A percentile compares a stretch with the other conserved stretches of the same genome.
These are phyloP conservation scores for Penicillium canescens DNA, from an alignment of 495 filamentous ascomycete genomes.

Conservation along the genomic window DNA sequence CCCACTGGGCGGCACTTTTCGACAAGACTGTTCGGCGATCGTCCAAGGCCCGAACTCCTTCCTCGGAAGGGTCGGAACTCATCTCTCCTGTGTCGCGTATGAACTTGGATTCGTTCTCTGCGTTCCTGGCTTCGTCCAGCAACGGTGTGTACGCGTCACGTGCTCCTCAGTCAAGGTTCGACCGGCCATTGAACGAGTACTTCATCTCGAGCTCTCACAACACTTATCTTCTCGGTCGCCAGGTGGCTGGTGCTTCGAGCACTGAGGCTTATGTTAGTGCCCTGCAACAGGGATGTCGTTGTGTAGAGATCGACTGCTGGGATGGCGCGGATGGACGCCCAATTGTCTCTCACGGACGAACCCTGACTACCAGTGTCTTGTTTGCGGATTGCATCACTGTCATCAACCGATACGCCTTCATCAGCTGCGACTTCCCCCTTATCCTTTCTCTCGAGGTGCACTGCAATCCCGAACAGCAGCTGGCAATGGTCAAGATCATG, in stretches of 20 bases:
- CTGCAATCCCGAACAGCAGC: conserved; percentile 80
- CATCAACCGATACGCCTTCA: conserved; percentile 91
- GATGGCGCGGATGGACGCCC: conserved; percentile 85
- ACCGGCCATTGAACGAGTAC: conserved; percentile 92
- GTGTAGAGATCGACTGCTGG: conserved; percentile 98
- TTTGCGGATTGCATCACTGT: conserved; percentile 89
- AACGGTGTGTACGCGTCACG: conserved; percentile 62
- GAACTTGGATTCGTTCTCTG: conserved; percentile 71
- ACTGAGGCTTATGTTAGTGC: conserved; percentile 92
- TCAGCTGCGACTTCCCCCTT: conserved; percentile 76
- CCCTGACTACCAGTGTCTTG: conserved; percentile 79
- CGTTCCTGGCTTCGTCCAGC: conserved; percentile 71
- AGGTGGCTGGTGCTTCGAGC: conserved; percentile 85
- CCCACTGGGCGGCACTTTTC: conserved; percentile 73
- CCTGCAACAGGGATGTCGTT: conserved; percentile 86
- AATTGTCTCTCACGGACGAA: conserved; percentile 86
- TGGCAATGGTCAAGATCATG: conserved; percentile 89
- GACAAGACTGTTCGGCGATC: conserved; percentile 66
- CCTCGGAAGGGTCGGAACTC: conserved; percentile 33
- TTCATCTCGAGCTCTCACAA: conserved; percentile 99
- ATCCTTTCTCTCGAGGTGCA: conserved; percentile 96
- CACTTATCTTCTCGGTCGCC: conserved; percentile 89
- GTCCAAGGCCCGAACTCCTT: conserved; percentile 51
- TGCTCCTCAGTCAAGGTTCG: conserved; percentile 59
- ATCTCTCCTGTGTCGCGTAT: conserved; percentile 53